Base-by-base conservation (phyloP, 805 yeast genomes). In the Komagataella pastoris region DNA sequence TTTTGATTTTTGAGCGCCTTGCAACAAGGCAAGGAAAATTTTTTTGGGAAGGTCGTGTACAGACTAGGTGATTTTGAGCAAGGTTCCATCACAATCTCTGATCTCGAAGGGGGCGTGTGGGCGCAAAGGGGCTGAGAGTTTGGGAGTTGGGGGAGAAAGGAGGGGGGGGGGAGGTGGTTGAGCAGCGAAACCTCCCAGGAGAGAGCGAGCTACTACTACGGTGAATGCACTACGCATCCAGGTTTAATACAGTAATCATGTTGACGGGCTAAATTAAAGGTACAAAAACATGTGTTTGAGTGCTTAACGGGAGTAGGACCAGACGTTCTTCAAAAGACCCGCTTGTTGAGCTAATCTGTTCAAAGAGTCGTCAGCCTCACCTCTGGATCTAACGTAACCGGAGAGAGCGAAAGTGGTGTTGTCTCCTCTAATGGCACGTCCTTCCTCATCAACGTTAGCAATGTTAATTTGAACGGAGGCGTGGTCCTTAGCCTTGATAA, bases 261-360 rank as follows among this genome's bases (percentile, higher is more conserved):
- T 44, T 44, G 23, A 44, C 23, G 23, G 47, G 47, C 46, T 44
- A 18, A 21, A 49, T 12, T 18, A 23, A 17, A 46, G 30, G 24
- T 44, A 23, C 23, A 30, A 36, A 48, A 48, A 44, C 43, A 46
- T 46, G 10, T 49, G n/a, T 19, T 44, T 44, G 19, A 44, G 14
- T 44, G 47, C 47, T 44, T 18, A 86, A 83, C 93, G 91, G 77
- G 93, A 85, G 86, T 85, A 85, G 71, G 88, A 73, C 91, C 93
- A 85, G 79, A 85, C 93, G 79, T 89, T 90, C 83, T 87, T 87
- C 76, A 93, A 80, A 73, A 93, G 81, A 80, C 98, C 98, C 74
- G 93, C 98, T 71, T 83, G 85, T 81, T 93, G 97, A 66, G 98
- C 95, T 72, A 93, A 86, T 82, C 99, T 89, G 96, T 93, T 93